Conservation (phyloP, 225 moss, liverwort and hornwort genomes). For the Polytrichum commune region DNA sequence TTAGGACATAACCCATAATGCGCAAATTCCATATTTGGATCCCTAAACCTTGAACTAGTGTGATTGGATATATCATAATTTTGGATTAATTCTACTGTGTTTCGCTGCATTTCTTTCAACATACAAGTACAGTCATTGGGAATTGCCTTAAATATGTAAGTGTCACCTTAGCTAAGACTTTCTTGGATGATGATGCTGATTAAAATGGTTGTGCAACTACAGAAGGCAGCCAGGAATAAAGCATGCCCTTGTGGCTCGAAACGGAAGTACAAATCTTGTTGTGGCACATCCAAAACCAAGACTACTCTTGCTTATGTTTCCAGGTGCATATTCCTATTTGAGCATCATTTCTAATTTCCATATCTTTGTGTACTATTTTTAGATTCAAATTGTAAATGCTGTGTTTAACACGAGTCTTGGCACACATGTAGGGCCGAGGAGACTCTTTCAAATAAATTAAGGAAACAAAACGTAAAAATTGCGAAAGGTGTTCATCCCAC, state of each 20-base stretch:
- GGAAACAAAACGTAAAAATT: conserved; percentile 43
- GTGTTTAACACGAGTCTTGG: no score
- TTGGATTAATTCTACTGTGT: no score
- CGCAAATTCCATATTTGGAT: no score
- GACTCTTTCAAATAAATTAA: conserved; percentile 38
- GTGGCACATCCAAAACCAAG: conserved; percentile 54
- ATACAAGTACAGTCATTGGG: no score
- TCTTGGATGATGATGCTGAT: neutral
- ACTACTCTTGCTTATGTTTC: conserved; percentile 52
- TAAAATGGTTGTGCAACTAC: conserved; percentile 13
- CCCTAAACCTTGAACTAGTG: no score
- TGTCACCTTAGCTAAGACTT: neutral
- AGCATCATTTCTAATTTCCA: neutral
- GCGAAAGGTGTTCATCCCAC: conserved; percentile 19
- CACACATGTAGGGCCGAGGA: conserved; percentile 35
- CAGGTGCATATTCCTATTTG: conserved; percentile 25
- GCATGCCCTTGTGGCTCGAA: conserved; percentile 95
- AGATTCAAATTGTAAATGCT: no score
- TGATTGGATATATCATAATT: no score
- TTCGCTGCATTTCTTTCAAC: no score
- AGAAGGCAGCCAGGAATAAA: conserved; percentile 75
- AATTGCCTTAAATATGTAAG: no score
- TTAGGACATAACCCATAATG: no score
- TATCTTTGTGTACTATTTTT: neutral
- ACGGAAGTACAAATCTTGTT: conserved; percentile 93